Percentiles rank a stretch among this genome's conserved stretches.
phyloP scores from a whole-genome alignment of 2,329 filamentous ascomycete genomes.

The Fusarium sp. region DNA sequence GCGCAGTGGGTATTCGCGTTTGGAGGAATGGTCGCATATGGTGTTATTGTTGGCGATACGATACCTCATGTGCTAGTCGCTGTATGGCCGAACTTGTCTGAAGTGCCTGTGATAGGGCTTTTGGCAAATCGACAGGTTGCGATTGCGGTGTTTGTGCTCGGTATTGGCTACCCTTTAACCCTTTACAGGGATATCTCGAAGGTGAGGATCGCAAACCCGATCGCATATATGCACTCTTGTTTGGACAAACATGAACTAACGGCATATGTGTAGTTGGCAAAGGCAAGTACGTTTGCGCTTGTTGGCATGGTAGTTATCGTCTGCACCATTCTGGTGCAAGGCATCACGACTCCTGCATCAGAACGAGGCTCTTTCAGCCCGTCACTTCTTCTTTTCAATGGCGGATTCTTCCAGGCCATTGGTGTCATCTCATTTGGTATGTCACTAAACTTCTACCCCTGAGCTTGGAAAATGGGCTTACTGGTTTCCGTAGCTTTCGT shows the following conservation, averaged over 20 bases:
- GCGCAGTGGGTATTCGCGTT: constrained; percentile 99
- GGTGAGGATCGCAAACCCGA: constrained; percentile 60
- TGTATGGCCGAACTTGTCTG: constrained; percentile 79
- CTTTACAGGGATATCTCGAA: constrained; percentile 97
- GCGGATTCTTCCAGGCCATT: constrained; percentile 92
- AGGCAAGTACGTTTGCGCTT: constrained; percentile 92
- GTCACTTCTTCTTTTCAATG: constrained; percentile 80
- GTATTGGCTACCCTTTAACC: constrained; percentile 89
- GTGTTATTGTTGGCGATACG: constrained; percentile 95
- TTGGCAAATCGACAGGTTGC: constrained; percentile 83
- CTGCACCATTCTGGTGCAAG: constrained; percentile 86
- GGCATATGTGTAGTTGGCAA: constrained; percentile 75
- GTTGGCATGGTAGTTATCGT: constrained; percentile 94
- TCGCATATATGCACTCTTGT: background rate
- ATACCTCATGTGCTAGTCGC: constrained; percentile 90
- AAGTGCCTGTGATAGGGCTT: constrained; percentile 82
- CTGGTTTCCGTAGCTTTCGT: constrained; percentile 63
- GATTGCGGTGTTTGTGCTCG: constrained; percentile 88
- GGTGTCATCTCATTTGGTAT: constrained; percentile 97
- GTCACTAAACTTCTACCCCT: constrained; percentile 36
- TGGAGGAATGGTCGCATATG: constrained; percentile 98
- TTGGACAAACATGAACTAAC: constrained; percentile 21
- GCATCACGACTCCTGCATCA: constrained; percentile 76
- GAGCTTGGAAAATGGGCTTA: background rate
- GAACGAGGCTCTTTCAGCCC: constrained; percentile 77